Percentiles rank a stretch among this genome's conserved stretches.
Evolutionary conservation across 768 basidiomycete species (phyloP).

Genomic region (Rhizopogon roseolus): DNA sequence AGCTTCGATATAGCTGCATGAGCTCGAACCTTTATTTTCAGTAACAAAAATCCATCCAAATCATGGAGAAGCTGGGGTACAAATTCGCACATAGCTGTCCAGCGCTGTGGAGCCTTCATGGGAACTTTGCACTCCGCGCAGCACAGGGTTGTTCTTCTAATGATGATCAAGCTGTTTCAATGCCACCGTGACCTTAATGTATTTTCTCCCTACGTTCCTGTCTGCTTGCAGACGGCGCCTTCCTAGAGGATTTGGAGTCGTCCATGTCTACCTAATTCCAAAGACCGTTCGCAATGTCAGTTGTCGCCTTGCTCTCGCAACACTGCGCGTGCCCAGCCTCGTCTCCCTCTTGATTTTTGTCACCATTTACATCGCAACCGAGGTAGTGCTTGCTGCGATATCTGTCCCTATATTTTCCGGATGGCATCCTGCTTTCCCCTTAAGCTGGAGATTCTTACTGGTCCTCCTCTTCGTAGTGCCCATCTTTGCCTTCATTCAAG

Average conservation of each 20-base stretch:
- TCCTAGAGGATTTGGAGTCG: background rate
- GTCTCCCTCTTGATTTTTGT: background rate
- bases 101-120: too few species aligned
- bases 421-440: conserved; percentile 6
- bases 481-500: conserved; percentile 1
- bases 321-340: background rate
- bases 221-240: background rate
- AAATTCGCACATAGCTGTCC: too few species aligned
- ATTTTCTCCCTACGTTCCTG: background rate
- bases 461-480: conserved; percentile 2
- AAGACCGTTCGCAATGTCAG: too few species aligned
- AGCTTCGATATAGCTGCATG: too few species aligned
- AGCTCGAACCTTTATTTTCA: too few species aligned
- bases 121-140: too few species aligned
- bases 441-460: conserved; percentile 3
- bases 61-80: too few species aligned
- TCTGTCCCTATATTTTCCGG: background rate
- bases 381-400: background rate
- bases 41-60: too few species aligned
- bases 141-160: too few species aligned
- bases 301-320: background rate
- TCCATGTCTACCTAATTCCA: too few species aligned
- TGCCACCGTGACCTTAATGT: too few species aligned
- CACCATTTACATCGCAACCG: background rate
- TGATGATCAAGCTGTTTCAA: too few species aligned